Evolutionary conservation across 768 basidiomycete genomes (phyloP), one percentile per base, ranked within the genome.

Genomic region (Suillus clintonianus): DNA sequence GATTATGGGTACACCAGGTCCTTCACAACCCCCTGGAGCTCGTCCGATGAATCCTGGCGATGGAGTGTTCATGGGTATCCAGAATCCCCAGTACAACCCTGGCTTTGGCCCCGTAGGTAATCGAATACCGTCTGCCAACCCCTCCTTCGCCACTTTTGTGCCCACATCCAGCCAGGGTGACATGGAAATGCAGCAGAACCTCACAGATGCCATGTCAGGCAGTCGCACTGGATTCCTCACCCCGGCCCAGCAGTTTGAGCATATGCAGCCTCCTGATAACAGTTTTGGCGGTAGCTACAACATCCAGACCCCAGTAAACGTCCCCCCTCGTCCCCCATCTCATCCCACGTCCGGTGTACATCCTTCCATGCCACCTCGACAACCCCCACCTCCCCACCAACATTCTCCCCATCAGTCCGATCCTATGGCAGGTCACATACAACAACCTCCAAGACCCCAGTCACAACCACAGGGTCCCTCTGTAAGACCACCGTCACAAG

Each of bases 201-300:
- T 80, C 53, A 74, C 77, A 42, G 74, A 77, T 37, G 78, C 71
- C 60, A 80, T 76, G 39, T 78, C 83, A 19, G 69, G 80, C 11
- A 78, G 72, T 57, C 59, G 27, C 55, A 1, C 50, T 51, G 59
- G 34, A 68, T 69, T 37, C 83, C 83, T 81, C 14, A 89, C 89
- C 0, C 88, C 89, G 2, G 86, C 87, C 3, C 89, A 91, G 69
- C 84, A 86, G 61, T 82, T 83, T 64, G 85, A 85, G 61, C 81
- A 86, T 69, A 86, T 87, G 80, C 82, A 80, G 64, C 76, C 79
- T 66, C 66, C 65, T 60, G 76, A 79, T 54, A 70, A 63, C 41
- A 6, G 5, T 30, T 82, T 76, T 62, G 51, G 65, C 39, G 36
- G 68, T 61, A 73, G 76, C 66, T 82, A 80, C 59, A 73, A 73